Conservation (phyloP, 805 yeast genomes). For the Wickerhamiella parazyma region DNA sequence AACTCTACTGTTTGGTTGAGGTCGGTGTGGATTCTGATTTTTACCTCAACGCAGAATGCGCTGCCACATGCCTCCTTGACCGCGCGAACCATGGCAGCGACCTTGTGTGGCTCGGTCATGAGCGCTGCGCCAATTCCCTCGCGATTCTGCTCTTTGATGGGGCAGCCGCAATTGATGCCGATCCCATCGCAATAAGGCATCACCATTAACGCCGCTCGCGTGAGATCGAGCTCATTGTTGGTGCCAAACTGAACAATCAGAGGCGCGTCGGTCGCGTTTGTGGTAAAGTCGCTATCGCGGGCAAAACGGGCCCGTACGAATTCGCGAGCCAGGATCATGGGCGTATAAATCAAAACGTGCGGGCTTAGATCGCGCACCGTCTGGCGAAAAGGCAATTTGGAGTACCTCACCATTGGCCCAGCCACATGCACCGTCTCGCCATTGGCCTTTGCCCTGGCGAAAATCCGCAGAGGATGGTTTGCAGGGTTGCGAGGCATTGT, state of each 20-base stretch:
- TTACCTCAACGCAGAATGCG: constrained; percentile 69
- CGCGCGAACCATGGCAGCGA: constrained; percentile 69
- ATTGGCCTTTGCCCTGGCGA: constrained; percentile 34
- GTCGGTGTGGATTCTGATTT: constrained; percentile 77
- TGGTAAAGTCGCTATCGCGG: constrained; percentile 70
- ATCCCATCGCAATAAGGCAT: constrained; percentile 84
- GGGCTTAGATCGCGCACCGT: constrained; percentile 56
- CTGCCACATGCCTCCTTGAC: constrained; percentile 67
- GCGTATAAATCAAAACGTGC: constrained; percentile 72
- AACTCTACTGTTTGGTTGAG: constrained; percentile 56
- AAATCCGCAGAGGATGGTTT: constrained; percentile 41
- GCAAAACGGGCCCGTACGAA: constrained; percentile 78
- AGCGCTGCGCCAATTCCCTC: constrained; percentile 97
- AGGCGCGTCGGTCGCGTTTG: constrained; percentile 55
- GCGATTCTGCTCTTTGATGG: constrained; percentile 83
- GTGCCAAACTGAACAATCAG: constrained; percentile 85
- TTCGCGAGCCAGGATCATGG: constrained; percentile 94
- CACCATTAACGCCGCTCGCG: constrained; percentile 78
- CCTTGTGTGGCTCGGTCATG: constrained; percentile 69
- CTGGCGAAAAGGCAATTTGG: constrained; percentile 83
- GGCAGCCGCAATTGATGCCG: constrained; percentile 95
- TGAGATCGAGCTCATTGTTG: constrained; percentile 66
- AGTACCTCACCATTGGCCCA: constrained; percentile 97
- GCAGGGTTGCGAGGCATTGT: constrained; percentile 27
- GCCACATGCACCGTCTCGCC: constrained; percentile 49